These are phyloP conservation scores for Xylariaceae sp. DNA, from an alignment of 2,329 filamentous ascomycete species.

Conservation along the genomic window DNA sequence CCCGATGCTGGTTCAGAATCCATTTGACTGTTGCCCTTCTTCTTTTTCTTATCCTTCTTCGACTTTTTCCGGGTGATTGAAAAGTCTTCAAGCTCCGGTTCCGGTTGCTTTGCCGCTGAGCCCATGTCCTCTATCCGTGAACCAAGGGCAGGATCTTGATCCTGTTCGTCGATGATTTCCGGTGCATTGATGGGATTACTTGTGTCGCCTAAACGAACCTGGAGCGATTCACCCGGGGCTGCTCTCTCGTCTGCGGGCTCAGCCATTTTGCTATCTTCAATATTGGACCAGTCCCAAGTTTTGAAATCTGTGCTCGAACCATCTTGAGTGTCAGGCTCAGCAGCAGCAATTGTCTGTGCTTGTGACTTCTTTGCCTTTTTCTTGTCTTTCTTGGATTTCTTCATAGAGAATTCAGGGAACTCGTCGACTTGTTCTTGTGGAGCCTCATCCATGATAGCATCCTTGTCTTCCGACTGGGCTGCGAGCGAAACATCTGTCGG, in stretches of 20 bases:
- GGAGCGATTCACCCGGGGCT: not conserved
- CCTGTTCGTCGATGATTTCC: no score
- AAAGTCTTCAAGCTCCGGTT: constrained; percentile 12
- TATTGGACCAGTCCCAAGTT: constrained; percentile 14
- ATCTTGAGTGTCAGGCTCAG: constrained; percentile 6
- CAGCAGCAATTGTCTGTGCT: not conserved
- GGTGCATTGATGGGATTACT: no score
- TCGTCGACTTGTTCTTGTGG: constrained; percentile 10
- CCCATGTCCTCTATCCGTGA: no score
- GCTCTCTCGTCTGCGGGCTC: constrained; percentile 1
- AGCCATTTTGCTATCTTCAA: constrained; percentile 11
- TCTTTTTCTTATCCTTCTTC: constrained; percentile 36
- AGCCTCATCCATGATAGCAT: not conserved
- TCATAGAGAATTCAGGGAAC: constrained; percentile 14
- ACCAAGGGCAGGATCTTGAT: no score
- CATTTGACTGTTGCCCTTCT: constrained; percentile 18
- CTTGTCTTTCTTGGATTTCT: constrained; percentile 31
- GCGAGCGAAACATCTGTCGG: not conserved
- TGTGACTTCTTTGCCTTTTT: constrained; percentile 14
- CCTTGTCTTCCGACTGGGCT: not conserved
- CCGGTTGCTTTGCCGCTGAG: not conserved
- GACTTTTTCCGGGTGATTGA: constrained; percentile 24
- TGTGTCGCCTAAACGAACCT: no score
- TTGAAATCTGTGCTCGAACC: constrained; percentile 4
- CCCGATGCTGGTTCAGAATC: constrained; percentile 17